Conservation (phyloP, 2,329 filamentous ascomycete species). For the Fusarium tupiense region DNA sequence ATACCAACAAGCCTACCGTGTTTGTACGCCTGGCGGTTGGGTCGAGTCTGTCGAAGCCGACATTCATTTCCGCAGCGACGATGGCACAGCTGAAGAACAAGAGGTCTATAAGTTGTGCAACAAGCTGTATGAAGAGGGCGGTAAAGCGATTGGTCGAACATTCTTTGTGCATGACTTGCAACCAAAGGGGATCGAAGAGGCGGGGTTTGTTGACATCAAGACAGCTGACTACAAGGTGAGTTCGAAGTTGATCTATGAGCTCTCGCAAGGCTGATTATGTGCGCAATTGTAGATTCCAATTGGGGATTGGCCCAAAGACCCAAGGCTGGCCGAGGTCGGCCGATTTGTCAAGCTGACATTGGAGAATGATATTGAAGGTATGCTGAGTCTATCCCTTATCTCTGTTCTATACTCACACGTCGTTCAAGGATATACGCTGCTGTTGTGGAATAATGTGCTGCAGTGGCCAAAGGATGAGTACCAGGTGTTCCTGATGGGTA, state of each 20-base stretch:
- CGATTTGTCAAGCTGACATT: constrained; percentile 14
- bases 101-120: background rate
- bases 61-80: constrained; percentile 18
- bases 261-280: background rate
- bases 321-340: constrained; percentile 9
- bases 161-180: constrained; percentile 9
- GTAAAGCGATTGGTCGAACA: background rate
- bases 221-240: background rate
- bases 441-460: constrained; percentile 15
- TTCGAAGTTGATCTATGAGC: accelerated
- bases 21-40: constrained; percentile 14
- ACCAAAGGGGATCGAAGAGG: background rate
- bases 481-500: constrained; percentile 8
- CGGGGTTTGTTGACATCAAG: background rate
- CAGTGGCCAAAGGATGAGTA: constrained; percentile 25
- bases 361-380: constrained; percentile 36
- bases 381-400: accelerated
- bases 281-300: constrained; percentile 4
- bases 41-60: constrained; percentile 19
- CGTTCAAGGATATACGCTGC: background rate
- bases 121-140: background rate
- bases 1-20: constrained; percentile 15
- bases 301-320: constrained; percentile 24
- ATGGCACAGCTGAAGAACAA: constrained; percentile 2
- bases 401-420: background rate